Conservation (phyloP, 768 basidiomycete genomes). For the Tulasnella sp. region DNA sequence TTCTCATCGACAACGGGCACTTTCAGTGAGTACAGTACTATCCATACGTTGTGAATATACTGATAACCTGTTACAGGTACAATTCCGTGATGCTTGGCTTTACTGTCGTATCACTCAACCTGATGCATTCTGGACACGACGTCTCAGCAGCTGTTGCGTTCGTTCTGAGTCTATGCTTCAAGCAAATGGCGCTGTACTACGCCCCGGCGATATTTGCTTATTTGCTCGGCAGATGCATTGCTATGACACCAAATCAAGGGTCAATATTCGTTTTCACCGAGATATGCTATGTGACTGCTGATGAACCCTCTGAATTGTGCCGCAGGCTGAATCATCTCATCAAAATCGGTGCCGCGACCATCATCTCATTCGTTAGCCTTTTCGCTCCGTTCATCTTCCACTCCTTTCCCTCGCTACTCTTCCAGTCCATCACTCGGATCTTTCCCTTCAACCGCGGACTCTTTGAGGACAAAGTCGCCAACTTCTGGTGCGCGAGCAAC, state of each 20-base stretch:
- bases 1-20: constrained; percentile 85
- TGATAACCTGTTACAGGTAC: constrained; percentile 33
- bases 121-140: constrained; percentile 60
- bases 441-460: constrained; percentile 88
- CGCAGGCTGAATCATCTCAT: constrained; percentile 1
- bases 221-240: constrained; percentile 75
- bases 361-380: constrained; percentile 51
- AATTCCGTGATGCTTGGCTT: constrained; percentile 90
- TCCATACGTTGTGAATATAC: background rate
- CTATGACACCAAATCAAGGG: background rate
- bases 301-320: background rate
- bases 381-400: constrained; percentile 68
- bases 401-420: constrained; percentile 45
- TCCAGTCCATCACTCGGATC: constrained; percentile 65
- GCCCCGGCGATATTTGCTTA: constrained; percentile 88
- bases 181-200: constrained; percentile 95
- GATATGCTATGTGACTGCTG: constrained; percentile 20
- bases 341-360: constrained; percentile 41
- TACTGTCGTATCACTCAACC: constrained; percentile 55
- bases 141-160: constrained; percentile 68
- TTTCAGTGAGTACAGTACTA: constrained; percentile 48
- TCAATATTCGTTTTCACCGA: background rate
- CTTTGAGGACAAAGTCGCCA: constrained; percentile 94
- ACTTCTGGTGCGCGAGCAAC: constrained; percentile 94
- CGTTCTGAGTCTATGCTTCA: constrained; percentile 79